Conservation (phyloP, 371 early-diverging fungal species). For the Mucor racemosus region DNA sequence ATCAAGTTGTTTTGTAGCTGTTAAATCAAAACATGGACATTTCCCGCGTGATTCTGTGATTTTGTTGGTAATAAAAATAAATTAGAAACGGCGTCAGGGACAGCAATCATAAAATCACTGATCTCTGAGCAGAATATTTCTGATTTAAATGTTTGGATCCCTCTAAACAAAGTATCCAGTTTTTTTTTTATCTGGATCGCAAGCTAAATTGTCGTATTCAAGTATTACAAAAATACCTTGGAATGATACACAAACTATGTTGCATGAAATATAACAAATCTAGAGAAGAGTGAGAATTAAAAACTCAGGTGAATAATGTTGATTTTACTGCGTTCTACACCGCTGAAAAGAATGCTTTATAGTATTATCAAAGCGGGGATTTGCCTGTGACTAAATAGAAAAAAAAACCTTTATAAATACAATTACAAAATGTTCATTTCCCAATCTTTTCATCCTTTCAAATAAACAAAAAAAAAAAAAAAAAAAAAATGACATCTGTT, state of each 20-base stretch:
- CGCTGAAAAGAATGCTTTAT: background rate
- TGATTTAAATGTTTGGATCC: too few species aligned
- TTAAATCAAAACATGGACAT: background rate
- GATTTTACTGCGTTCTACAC: conserved; percentile 10
- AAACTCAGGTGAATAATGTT: background rate
- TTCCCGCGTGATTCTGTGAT: background rate
- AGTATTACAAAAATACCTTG: conserved; percentile 4
- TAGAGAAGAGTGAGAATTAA: background rate
- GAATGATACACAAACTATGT: background rate
- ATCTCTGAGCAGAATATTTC: background rate
- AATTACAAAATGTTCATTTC: background rate
- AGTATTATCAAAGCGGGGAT: background rate
- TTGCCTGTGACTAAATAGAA: background rate
- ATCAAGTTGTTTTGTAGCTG: too few species aligned
- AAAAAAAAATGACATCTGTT: conserved; percentile 8
- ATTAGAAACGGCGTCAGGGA: conserved; percentile 6
- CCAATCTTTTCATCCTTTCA: background rate
- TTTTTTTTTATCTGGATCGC: background rate
- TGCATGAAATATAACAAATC: background rate
- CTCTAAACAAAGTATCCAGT: too few species aligned
- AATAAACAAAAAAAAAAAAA: background rate
- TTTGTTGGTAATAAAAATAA: background rate
- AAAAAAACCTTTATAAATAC: background rate
- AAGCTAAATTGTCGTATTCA: background rate
- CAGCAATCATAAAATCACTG: background rate